Base-by-base conservation (phyloP, 108 stramenopile species). In the Pseudonitzschia multistriata region DNA sequence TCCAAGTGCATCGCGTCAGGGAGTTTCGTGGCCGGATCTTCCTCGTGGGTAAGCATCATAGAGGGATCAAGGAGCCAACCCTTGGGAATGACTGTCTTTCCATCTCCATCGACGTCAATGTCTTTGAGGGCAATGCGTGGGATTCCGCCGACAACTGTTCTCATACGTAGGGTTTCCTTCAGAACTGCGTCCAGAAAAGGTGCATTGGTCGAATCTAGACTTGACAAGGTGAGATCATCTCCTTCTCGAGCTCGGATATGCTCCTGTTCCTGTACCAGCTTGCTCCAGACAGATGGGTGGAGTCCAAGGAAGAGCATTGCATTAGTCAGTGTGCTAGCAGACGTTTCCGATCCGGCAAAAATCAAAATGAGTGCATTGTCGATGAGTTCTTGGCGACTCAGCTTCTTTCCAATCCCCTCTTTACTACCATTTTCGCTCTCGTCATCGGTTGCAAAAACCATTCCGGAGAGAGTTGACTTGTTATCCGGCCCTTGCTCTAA, bases 241-340 rank as follows among this genome's bases (percentile, higher is more conserved):
- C 72, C 62, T 30, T 68, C 66, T 19, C 25, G 21, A n/a, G 72
- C 65, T 74, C 78, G 40, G 14, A 71, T 70, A 17, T 52, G 36
- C 56, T 82, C 73, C 68, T 83, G 85, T 64, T 86, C 83, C n/a
- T 77, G 69, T 27, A 70, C 75, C 40, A 86, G n/a, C 57, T 80
- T 79, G 28, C 73, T 24, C 40, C 78, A 79, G n/a, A 70, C 67
- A 50, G 75, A 68, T 28, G 81, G 83, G 49, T 81, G 66, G 3
- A 85, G 64, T 17, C 79, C 81, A 22, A 85, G 62, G 6, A 79
- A 72, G 27, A 82, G 67, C 57, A 76, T 56, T 0, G 76, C 56
- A 24, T 66, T 66, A 3, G 84, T 80, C 42, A 82, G 55, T 30
- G 81, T 82, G 39, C 62, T 57, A 0, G 84, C 84, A 1, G 84